phyloP scores from a whole-genome alignment of 2,329 filamentous ascomycete species.

The Colletotrichum lindemuthianum region DNA sequence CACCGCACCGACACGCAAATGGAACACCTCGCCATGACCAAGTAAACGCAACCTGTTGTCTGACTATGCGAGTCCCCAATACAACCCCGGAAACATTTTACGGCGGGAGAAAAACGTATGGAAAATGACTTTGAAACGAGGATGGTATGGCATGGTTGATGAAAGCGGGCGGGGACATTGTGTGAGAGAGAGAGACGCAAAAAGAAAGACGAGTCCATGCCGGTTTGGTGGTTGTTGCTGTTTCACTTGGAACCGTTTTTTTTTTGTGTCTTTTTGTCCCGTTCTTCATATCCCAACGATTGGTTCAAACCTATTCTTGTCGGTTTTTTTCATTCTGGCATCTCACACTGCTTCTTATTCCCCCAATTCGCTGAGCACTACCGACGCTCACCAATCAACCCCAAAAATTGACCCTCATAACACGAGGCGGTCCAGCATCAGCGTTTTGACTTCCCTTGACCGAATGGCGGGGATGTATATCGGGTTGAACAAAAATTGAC shows the following conservation, averaged over 20 bases:
- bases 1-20: constrained; percentile 32
- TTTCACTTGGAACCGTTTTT: background rate
- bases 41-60: background rate
- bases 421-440: constrained; percentile 32
- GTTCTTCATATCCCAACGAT: constrained; percentile 2
- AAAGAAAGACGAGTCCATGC: background rate
- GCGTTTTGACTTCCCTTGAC: constrained; percentile 23
- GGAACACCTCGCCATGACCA: constrained; percentile 23
- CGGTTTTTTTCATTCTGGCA: background rate
- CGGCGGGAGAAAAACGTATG: background rate
- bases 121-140: background rate
- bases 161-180: background rate
- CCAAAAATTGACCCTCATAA: too few species aligned
- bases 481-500: constrained; percentile 15
- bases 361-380: constrained; percentile 16
- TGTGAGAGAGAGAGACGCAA: too few species aligned
- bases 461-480: too few species aligned
- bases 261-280: background rate
- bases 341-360: constrained; percentile 6
- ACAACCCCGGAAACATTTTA: too few species aligned
- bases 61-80: too few species aligned
- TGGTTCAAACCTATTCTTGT: too few species aligned
- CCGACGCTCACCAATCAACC: background rate
- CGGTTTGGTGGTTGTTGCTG: background rate
- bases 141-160: background rate